phyloP scores from a whole-genome alignment of 1,284 basidiomycete species.

The Melampsora americana region DNA sequence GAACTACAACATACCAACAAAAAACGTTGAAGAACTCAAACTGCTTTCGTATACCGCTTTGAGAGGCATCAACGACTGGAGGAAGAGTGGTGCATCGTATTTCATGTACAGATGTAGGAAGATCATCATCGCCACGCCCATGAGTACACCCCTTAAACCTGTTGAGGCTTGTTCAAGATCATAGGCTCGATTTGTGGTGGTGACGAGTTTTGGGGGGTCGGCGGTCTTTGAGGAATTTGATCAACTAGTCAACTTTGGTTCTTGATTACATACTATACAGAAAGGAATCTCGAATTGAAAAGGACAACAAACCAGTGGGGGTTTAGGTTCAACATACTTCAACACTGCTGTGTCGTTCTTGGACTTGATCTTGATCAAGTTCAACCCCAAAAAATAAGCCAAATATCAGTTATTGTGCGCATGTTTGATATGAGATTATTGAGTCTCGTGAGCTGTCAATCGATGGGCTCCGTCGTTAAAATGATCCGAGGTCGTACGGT shows the following conservation, averaged over 20 bases:
- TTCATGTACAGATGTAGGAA: constrained; percentile 60
- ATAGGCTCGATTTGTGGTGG: constrained; percentile 90
- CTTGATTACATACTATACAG: background rate
- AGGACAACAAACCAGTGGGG: constrained; percentile 54
- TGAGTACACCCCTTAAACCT: constrained; percentile 63
- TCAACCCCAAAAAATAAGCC: background rate
- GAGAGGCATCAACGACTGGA: constrained; percentile 82
- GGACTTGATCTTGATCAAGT: constrained; percentile 67
- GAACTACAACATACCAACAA: background rate
- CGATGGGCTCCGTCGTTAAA: no score
- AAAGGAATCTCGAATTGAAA: background rate
- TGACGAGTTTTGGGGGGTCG: constrained; percentile 74
- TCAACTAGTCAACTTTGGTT: background rate
- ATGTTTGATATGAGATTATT: background rate
- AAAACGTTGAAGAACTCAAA: background rate
- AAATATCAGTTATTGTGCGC: background rate
- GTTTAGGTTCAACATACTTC: constrained; percentile 69
- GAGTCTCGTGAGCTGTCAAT: no score
- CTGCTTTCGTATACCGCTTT: constrained; percentile 80
- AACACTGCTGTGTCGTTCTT: constrained; percentile 94
- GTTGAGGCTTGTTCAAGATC: constrained; percentile 63
- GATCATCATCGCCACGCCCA: constrained; percentile 79
- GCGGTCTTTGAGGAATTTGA: constrained; percentile 59
- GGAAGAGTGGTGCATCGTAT: constrained; percentile 87
- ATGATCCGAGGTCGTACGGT: no score